Base-by-base conservation (phyloP, 1,284 basidiomycete genomes). In the Ganoderma leucocontextum region DNA sequence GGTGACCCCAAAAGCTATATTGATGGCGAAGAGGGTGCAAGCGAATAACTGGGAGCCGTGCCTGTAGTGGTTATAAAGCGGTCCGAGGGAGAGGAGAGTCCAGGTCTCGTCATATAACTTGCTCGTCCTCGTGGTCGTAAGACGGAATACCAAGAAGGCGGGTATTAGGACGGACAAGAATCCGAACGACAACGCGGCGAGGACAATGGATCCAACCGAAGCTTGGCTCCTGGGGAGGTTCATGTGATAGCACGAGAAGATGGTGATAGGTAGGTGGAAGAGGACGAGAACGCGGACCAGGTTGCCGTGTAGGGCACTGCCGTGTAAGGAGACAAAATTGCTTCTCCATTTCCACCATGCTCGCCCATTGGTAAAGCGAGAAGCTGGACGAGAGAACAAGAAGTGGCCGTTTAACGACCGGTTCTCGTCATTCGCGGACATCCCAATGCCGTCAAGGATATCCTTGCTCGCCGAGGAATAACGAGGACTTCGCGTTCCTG, bases 71-170 rank as follows among this genome's bases (percentile, higher is more conserved):
- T 97, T 98, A 82, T 99, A 99, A 63, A 98, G 84, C n/a, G 96
- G 95, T 7, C 97, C 97, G 13, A 96, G 86, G 1, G 92, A 88
- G n/a, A 98, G 88, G 13, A 99, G 85, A 0, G 96, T 97, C 72
- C 93, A 87, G 12, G 95, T 96, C 78, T 97, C 96, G 73, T 97
- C 96, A 79, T 98, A 99, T 4, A 99, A 87, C 78, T 98, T 97
- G 77, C 91, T 92, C 8, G 94, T 95, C 10, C 93, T 89, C 0
- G 92, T 96, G 66, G 90, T 84, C 41, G 89, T 89, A 57, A 99
- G 88, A 41, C 92, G 90, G 69, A 91, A 82, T 66, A 97, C 84
- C 22, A 98, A 83, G 64, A 91, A 85, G 10, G 87, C 83, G 1
- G 97, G 97, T 36, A 95, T 82, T 19, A 93, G 78, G 61, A 98